Evolutionary conservation across 768 basidiomycete genomes (phyloP).

Genomic region (Rhizopogon salebrosus): DNA sequence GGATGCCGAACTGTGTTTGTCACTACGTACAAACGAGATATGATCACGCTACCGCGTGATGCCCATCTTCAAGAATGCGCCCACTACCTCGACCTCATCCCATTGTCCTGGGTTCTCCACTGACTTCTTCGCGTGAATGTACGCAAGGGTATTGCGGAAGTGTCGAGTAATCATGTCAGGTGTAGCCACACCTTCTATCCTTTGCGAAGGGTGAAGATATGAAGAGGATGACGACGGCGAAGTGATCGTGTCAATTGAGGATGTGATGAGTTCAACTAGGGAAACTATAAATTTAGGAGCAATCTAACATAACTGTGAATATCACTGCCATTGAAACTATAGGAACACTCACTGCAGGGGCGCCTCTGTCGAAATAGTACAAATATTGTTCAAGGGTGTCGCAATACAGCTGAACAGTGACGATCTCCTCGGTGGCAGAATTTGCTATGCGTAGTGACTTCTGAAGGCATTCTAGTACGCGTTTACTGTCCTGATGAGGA

Average conservation of each 20-base stretch:
- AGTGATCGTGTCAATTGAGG: slow-evolving; percentile 87
- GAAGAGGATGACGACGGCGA: slow-evolving; percentile 41
- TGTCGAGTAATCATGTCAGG: slow-evolving; percentile 93
- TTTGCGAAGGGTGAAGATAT: slow-evolving; percentile 83
- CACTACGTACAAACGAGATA: background rate
- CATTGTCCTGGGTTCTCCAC: slow-evolving; percentile 43
- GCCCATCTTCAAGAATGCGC: slow-evolving; percentile 87
- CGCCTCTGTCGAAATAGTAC: slow-evolving; percentile 92
- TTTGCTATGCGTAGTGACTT: slow-evolving; percentile 95
- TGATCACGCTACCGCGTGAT: slow-evolving; percentile 42
- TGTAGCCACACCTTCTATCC: slow-evolving; percentile 87
- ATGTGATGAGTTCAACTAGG: slow-evolving; percentile 91
- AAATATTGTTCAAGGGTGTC: slow-evolving; percentile 95
- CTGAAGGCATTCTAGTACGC: slow-evolving; percentile 95
- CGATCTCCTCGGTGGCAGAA: slow-evolving; percentile 93
- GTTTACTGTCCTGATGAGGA: slow-evolving; percentile 92
- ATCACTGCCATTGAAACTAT: background rate
- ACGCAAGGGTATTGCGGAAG: slow-evolving; percentile 84
- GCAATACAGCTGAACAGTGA: slow-evolving; percentile 93
- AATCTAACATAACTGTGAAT: slow-evolving; percentile 42
- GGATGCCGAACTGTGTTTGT: background rate
- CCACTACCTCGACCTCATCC: slow-evolving; percentile 85
- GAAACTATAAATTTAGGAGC: slow-evolving; percentile 96
- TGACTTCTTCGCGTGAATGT: slow-evolving; percentile 75
- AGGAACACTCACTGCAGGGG: slow-evolving; percentile 68